Conservation (phyloP, 768 basidiomycete genomes). For the Suillus cothurnatus region DNA sequence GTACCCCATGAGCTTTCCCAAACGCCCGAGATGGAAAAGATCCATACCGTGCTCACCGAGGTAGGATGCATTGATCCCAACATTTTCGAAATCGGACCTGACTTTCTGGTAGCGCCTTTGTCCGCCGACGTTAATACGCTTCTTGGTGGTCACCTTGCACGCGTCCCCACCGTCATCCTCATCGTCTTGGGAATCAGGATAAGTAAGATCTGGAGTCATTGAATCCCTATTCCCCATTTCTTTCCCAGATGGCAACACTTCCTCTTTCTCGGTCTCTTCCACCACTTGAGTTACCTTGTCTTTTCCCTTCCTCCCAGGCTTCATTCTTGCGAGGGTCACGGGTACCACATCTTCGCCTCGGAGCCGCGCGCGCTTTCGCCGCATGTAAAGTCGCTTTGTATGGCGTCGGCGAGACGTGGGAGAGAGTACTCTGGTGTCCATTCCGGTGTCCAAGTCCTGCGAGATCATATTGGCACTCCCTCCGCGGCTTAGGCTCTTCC, state of each 20-base stretch:
- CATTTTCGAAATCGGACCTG: slow-evolving; percentile 40
- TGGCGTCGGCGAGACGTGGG: slow-evolving; percentile 56
- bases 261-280: slow-evolving; percentile 5
- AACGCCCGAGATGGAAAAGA: slow-evolving; percentile 38
- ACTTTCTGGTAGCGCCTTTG: slow-evolving; percentile 43
- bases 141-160: slow-evolving; percentile 13
- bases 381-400: slow-evolving; percentile 71
- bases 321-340: slow-evolving; percentile 32
- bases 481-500: slow-evolving; percentile 3
- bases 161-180: slow-evolving; percentile 9
- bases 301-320: slow-evolving; percentile 37
- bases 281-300: not conserved
- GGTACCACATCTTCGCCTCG: slow-evolving; percentile 30
- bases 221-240: slow-evolving; percentile 5
- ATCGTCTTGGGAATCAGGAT: slow-evolving; percentile 14
- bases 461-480: not conserved
- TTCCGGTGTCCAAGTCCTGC: slow-evolving; percentile 8
- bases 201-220: slow-evolving; percentile 12
- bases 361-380: slow-evolving; percentile 60
- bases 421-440: slow-evolving; percentile 36
- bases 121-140: slow-evolving; percentile 38
- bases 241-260: slow-evolving; percentile 6
- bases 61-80: slow-evolving; percentile 47
- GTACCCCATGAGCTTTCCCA: slow-evolving; percentile 45
- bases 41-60: slow-evolving; percentile 46